Percentiles rank a stretch among this genome's conserved stretches.
Conservation (phyloP, 2,329 filamentous ascomycete genomes). For the Davidsoniella australis region DNA sequence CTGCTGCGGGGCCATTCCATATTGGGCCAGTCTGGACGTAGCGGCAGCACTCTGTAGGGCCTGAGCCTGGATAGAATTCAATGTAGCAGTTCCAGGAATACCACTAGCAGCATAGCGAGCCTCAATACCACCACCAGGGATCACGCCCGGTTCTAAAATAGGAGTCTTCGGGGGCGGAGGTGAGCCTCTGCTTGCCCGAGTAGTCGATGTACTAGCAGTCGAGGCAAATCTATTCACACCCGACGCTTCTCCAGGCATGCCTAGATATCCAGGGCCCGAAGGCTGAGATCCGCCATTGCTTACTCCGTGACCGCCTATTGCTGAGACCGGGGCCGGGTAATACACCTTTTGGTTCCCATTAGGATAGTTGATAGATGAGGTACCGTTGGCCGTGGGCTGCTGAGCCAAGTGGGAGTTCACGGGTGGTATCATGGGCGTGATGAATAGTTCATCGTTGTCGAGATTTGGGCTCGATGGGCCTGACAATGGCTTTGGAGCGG, state of each 20-base stretch:
- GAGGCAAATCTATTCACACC: constrained; percentile 49
- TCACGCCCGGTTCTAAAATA: constrained; percentile 50
- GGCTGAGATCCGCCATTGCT: neutral
- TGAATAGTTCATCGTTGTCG: constrained; percentile 67
- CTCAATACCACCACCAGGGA: constrained; percentile 70
- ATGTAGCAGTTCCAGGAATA: constrained; percentile 69
- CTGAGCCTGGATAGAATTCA: constrained; percentile 47
- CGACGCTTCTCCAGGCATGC: constrained; percentile 27
- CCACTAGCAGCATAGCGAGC: constrained; percentile 81
- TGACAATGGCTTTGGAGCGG: constrained; percentile 65
- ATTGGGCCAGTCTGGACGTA: constrained; percentile 64
- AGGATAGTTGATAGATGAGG: constrained; percentile 16
- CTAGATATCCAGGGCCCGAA: constrained; percentile 17
- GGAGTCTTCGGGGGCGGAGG: constrained; percentile 91
- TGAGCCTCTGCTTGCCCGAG: constrained; percentile 76
- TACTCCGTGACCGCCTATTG: no score
- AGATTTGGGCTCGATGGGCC: constrained; percentile 63
- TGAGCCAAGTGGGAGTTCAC: constrained; percentile 19
- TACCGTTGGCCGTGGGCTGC: neutral
- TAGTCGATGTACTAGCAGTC: constrained; percentile 85
- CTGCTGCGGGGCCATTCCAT: constrained; percentile 33
- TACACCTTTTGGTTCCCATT: constrained; percentile 36
- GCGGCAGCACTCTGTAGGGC: constrained; percentile 54
- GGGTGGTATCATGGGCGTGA: constrained; percentile 38
- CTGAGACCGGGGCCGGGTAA: constrained; percentile 37